phyloP scores from a whole-genome alignment of 2,329 filamentous ascomycete species.

The Rasamsonia emersonii region DNA sequence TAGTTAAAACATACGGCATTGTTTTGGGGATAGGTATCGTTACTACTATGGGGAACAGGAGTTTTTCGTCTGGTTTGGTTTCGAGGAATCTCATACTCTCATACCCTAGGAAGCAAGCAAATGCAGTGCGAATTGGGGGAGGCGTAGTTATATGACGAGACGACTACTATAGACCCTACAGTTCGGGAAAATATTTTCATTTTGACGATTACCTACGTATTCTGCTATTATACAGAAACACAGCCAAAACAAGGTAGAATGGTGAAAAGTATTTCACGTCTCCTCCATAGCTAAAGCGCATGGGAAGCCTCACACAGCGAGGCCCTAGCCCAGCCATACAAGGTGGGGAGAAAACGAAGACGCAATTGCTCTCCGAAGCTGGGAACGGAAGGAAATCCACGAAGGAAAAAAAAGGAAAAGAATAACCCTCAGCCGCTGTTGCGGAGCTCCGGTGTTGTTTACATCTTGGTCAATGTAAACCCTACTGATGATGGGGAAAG shows the following conservation, averaged over 20 bases:
- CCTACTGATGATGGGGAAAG: slow-evolving; percentile 43
- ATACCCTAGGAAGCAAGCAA: too few species aligned
- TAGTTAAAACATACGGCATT: too few species aligned
- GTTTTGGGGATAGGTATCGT: too few species aligned
- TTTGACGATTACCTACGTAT: too few species aligned
- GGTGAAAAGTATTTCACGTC: slow-evolving; percentile 30
- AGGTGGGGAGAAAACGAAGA: slow-evolving; percentile 37
- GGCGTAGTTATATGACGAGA: too few species aligned
- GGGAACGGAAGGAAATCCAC: slow-evolving; percentile 45
- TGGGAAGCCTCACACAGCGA: slow-evolving; percentile 25
- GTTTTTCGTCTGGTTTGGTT: too few species aligned
- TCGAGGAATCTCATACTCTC: too few species aligned
- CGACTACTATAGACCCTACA: too few species aligned
- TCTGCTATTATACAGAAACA: too few species aligned
- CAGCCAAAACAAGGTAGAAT: not conserved
- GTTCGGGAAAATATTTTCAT: too few species aligned
- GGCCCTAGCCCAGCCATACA: slow-evolving; percentile 38
- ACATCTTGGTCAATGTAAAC: slow-evolving; percentile 42
- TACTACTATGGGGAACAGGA: too few species aligned
- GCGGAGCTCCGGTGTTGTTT: slow-evolving; percentile 41
- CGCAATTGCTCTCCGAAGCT: slow-evolving; percentile 37
- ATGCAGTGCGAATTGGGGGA: too few species aligned
- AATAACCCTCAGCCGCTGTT: slow-evolving; percentile 42
- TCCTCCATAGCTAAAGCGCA: slow-evolving; percentile 41
- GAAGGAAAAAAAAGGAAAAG: slow-evolving; percentile 29